These are phyloP conservation scores for Patellifolia procumbens DNA, from an alignment of 179 eudicot species.

Conservation along the genomic window DNA sequence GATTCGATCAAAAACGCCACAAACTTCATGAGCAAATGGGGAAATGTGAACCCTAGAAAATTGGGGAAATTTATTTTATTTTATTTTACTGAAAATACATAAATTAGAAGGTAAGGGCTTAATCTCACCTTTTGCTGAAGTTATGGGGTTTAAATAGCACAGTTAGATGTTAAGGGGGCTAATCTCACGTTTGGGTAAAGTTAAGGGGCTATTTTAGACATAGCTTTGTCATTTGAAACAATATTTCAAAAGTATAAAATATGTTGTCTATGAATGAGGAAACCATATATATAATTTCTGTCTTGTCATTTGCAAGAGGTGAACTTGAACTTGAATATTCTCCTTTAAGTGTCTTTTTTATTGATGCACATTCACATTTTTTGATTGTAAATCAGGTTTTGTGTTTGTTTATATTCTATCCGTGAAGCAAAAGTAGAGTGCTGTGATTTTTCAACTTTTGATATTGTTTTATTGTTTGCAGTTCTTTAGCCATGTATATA, in stretches of 20 bases:
- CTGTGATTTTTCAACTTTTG: background rate
- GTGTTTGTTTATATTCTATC: background rate
- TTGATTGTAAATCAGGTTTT: background rate
- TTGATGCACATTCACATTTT: background rate
- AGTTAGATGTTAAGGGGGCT: too few relatives aligned
- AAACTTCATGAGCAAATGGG: too few relatives aligned
- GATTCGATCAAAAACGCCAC: too few relatives aligned
- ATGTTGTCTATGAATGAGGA: background rate
- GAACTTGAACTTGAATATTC: conserved; percentile 1
- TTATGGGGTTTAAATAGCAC: too few relatives aligned
- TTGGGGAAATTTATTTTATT: too few relatives aligned
- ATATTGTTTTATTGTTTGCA: conserved; percentile 40
- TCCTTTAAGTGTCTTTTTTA: background rate
- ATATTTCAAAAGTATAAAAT: background rate
- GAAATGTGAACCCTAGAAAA: too few relatives aligned
- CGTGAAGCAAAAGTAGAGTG: background rate
- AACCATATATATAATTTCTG: background rate
- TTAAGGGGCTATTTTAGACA: too few relatives aligned
- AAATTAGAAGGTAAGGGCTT: too few relatives aligned
- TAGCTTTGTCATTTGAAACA: background rate
- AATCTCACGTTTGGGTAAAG: too few relatives aligned
- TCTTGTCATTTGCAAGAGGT: background rate
- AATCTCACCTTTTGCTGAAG: too few relatives aligned
- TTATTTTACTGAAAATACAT: too few relatives aligned
- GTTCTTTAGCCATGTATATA: conserved; percentile 73